Evolutionary conservation across 345 rosid genomes (phyloP).

Genomic region (Passiflora organensis): DNA sequence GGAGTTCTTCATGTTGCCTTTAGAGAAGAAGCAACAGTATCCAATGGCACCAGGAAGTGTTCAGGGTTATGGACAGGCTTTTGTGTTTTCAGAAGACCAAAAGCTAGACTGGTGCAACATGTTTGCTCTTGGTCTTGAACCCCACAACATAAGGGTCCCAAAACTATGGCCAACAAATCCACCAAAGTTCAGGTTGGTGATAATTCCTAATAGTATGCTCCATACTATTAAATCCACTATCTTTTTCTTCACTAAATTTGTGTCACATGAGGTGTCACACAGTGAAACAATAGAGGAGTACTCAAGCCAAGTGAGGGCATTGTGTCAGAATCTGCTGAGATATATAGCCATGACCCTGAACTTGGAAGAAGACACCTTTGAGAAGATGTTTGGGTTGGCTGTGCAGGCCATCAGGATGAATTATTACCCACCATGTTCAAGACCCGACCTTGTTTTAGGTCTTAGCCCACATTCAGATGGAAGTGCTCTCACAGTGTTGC

Average conservation of each 20-base stretch:
- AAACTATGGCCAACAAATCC: slow-evolving; percentile 80
- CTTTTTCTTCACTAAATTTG: neutral
- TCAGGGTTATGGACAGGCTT: slow-evolving; percentile 96
- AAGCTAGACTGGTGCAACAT: slow-evolving; percentile 98
- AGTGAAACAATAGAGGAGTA: slow-evolving; percentile 69
- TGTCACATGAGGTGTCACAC: neutral
- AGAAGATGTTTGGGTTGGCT: slow-evolving; percentile 71
- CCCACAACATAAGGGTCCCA: slow-evolving; percentile 63
- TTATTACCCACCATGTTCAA: slow-evolving; percentile 88
- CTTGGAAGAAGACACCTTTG: slow-evolving; percentile 47
- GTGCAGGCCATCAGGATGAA: slow-evolving; percentile 98
- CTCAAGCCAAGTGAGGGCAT: slow-evolving; percentile 56
- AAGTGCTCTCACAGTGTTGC: slow-evolving; percentile 89
- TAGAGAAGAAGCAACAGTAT: slow-evolving; percentile 76
- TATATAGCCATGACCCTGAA: slow-evolving; percentile 60
- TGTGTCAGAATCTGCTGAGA: slow-evolving; percentile 55
- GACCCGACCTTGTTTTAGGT: slow-evolving; percentile 94
- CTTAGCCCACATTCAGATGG: slow-evolving; percentile 98
- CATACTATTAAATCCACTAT: neutral
- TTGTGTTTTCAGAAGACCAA: slow-evolving; percentile 87
- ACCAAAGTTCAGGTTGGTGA: slow-evolving; percentile 55
- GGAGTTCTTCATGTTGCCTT: slow-evolving; percentile 75
- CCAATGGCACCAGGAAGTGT: slow-evolving; percentile 89
- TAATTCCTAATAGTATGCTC: neutral
- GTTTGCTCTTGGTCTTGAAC: slow-evolving; percentile 90